These are phyloP conservation scores for Trichophyton schoenleinii DNA, from an alignment of 2,329 filamentous ascomycete genomes.

Conservation along the genomic window DNA sequence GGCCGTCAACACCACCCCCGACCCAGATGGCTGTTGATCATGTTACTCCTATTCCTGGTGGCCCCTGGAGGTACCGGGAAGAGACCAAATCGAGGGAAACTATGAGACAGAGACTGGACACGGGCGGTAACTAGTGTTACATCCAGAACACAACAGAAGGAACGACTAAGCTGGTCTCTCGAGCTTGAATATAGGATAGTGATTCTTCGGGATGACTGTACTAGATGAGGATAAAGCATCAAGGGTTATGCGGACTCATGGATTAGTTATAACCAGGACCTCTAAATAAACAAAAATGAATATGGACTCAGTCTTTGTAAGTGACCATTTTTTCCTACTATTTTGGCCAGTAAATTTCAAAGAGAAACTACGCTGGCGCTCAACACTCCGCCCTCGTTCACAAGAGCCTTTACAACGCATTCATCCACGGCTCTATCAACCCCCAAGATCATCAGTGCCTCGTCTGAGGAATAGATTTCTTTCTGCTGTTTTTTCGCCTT, in stretches of 20 bases:
- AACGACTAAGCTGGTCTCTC: no score
- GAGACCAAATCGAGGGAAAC: background rate
- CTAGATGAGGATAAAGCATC: no score
- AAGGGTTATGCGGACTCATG: no score
- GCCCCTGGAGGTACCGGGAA: background rate
- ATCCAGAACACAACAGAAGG: no score
- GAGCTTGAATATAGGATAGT: no score
- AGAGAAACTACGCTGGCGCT: slow-evolving; percentile 42
- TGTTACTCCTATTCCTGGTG: background rate
- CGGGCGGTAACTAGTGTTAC: no score
- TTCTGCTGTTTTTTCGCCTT: slow-evolving; percentile 4
- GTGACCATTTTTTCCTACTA: background rate
- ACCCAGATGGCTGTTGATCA: background rate
- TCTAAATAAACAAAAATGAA: background rate
- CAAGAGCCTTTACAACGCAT: slow-evolving; percentile 40
- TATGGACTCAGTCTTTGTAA: background rate
- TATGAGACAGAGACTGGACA: background rate
- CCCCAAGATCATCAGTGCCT: slow-evolving; percentile 72
- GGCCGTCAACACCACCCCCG: background rate
- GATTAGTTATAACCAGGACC: no score
- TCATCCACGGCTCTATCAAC: slow-evolving; percentile 53
- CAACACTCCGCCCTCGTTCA: slow-evolving; percentile 40
- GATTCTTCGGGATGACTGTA: no score
- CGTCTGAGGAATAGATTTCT: slow-evolving; percentile 22
- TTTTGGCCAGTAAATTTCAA: slow-evolving; percentile 14